Conservation (phyloP, 2,329 filamentous ascomycete genomes). For the Aspergillus texensis region DNA sequence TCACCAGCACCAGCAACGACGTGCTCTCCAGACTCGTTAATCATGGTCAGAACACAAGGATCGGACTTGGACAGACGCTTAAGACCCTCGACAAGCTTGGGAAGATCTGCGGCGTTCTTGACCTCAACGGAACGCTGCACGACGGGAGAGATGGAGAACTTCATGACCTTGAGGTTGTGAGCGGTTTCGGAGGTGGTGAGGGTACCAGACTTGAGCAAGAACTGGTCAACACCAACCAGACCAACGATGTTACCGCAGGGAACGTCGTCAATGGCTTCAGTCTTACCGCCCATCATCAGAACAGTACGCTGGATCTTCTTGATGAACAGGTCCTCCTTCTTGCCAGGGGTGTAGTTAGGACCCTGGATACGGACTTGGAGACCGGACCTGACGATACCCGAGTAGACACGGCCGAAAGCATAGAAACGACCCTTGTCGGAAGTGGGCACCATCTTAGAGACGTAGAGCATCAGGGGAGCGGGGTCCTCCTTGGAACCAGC, state of each 20-base stretch:
- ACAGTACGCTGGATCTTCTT: conserved; percentile 99
- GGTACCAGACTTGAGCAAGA: conserved; percentile 99
- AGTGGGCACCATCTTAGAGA: conserved; percentile 99
- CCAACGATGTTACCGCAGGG: conserved; percentile 99
- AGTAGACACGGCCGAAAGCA: conserved; percentile 99
- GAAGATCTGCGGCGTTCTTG: conserved; percentile 99
- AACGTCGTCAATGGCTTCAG: conserved; percentile 98
- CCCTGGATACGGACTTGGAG: conserved; percentile 99
- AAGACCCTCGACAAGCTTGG: conserved; percentile 99
- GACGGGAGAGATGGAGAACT: conserved; percentile 99
- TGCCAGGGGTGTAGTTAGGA: conserved; percentile 96
- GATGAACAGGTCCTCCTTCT: conserved; percentile 99
- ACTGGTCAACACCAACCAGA: conserved; percentile 99
- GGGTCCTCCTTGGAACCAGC: conserved; percentile 54
- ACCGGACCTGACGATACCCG: conserved; percentile 95
- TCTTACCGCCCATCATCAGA: conserved; percentile 99
- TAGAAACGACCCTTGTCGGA: conserved; percentile 99
- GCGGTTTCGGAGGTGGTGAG: conserved; percentile 95
- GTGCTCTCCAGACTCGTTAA: conserved; percentile 95
- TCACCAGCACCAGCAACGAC: conserved; percentile 98
- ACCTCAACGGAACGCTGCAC: conserved; percentile 98
- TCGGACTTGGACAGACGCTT: conserved; percentile 99
- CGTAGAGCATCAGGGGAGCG: conserved; percentile 99
- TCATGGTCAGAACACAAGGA: conserved; percentile 91
- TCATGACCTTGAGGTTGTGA: conserved; percentile 99